Base-by-base conservation (phyloP, 169 alveolate species). In the Plasmodium gonderi region DNA sequence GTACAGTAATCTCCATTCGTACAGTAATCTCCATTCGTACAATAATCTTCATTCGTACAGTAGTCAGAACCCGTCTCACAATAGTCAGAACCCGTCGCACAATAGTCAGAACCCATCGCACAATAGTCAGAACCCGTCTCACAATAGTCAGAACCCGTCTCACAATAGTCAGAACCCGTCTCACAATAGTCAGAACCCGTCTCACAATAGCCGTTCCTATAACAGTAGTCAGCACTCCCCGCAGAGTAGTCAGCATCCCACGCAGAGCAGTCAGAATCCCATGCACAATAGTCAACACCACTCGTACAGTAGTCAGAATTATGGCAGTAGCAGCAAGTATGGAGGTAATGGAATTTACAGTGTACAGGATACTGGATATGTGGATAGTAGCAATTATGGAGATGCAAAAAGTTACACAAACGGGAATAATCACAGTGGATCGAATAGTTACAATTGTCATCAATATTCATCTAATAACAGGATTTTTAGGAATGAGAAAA, bases 401-500 rank as follows among this genome's bases (percentile, higher is more conserved):
- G 51, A 9, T 42, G 51, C 14, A 4, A 42, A 9, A 4, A 42
- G 51, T 9, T 42, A 42, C 51, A 9, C 14, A 9, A 42, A 9
- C 9, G 51, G 51, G 9, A 20, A 14, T 12, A 26, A 60, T 6
- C 26, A 60, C 72, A 60, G 26, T 36, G 9, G 40, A 20, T n/a
- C n/a, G n/a, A 29, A 60, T 0, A 60, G 1, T 36, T 60, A 60
- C 72, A 2, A 36, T 0, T 60, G 40, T 20, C 65, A n/a, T n/a
- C n/a, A n/a, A n/a, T n/a, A n/a, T n/a, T n/a, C n/a, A n/a, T n/a
- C n/a, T n/a, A n/a, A 65, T 6, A 82, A 82, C 14, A 82, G 60
- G 64, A 12, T 49, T 2, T 69, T 54, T 29, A 26, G 83, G 12
- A 68, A 54, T 68, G 92, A 82, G 0, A 80, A 80, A 44, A 60